Evolutionary conservation across 257 asterid species (phyloP).

Genomic region (Primulina tabacum): DNA sequence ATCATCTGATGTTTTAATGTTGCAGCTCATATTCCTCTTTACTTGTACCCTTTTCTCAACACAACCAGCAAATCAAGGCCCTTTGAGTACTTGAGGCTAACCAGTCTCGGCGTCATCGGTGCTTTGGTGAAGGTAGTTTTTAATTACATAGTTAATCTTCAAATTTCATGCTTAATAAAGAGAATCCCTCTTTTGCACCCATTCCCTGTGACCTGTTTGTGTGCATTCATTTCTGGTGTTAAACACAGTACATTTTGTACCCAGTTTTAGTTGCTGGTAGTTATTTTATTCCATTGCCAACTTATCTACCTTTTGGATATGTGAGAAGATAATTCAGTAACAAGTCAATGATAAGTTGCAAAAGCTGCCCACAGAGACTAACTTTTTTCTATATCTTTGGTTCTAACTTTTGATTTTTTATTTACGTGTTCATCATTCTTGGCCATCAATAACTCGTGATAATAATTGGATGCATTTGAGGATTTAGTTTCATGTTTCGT

Average conservation of each 20-base stretch:
- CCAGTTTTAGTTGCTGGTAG: conserved; percentile 6
- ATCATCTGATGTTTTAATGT: conserved; percentile 24
- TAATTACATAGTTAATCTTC: background rate
- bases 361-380: background rate
- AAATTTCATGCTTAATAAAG: background rate
- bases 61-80: conserved; percentile 93
- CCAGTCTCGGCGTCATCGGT: conserved; percentile 95
- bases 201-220: background rate
- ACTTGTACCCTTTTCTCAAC: conserved; percentile 87
- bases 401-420: conserved; percentile 6
- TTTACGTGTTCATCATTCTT: conserved; percentile 3
- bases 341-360: background rate
- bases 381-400: background rate
- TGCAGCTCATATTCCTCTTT: conserved; percentile 90
- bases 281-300: background rate
- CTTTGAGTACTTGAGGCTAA: conserved; percentile 89
- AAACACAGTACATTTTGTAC: background rate
- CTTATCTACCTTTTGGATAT: conserved; percentile 3
- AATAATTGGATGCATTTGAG: background rate
- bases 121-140: conserved; percentile 88
- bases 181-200: background rate
- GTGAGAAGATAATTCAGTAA: conserved; percentile 1
- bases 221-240: background rate
- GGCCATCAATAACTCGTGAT: background rate
- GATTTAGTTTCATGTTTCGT: background rate